A percentile compares a stretch with the other conserved stretches of the same genome.
Evolutionary conservation across 2,329 filamentous ascomycete genomes (phyloP).

Genomic region (Stachybotrys echinatus): DNA sequence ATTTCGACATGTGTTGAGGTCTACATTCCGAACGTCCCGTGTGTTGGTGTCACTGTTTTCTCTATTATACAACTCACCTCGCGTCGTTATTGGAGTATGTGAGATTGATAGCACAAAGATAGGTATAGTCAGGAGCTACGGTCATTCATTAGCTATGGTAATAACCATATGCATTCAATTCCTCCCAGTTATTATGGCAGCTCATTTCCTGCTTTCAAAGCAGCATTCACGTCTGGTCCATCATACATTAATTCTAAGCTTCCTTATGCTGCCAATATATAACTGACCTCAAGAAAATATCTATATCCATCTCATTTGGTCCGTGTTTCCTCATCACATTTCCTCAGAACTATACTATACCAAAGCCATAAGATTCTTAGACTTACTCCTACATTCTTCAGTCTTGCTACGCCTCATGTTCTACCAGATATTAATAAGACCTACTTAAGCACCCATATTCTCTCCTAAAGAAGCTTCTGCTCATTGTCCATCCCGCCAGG

Average conservation of each 20-base stretch:
- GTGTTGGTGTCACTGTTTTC: no score
- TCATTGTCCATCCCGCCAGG: background rate
- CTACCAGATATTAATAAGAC: background rate
- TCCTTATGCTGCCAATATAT: no score
- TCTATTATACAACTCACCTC: no score
- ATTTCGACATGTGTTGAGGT: no score
- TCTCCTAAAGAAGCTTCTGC: background rate
- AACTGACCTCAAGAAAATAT: no score
- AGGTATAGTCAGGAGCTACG: no score
- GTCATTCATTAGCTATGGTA: background rate
- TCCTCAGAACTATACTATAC: background rate
- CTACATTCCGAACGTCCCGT: no score
- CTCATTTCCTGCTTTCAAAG: no score
- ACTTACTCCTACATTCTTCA: background rate
- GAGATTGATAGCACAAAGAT: no score
- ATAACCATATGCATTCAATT: background rate
- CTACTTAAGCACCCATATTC: background rate
- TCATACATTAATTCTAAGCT: no score
- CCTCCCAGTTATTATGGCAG: background rate
- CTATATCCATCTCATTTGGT: background rate
- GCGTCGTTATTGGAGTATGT: no score
- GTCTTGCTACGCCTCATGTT: background rate
- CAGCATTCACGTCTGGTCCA: no score
- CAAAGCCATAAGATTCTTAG: background rate
- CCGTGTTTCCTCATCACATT: background rate